Evolutionary conservation across 345 rosid genomes (phyloP), one percentile per base, ranked within the genome.

Genomic region (Cardamine resedifolia): DNA sequence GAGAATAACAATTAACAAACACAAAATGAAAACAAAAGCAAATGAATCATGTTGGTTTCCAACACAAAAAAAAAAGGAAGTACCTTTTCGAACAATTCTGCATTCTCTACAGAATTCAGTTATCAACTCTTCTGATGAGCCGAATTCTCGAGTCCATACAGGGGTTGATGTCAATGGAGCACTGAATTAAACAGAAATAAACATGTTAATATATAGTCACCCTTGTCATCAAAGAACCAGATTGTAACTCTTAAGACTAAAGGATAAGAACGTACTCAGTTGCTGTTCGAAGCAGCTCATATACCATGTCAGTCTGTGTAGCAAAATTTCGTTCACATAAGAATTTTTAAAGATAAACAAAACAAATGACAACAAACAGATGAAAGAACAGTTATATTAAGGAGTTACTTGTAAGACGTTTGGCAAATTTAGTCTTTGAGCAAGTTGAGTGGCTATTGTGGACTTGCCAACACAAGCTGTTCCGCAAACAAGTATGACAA

Each of bases 401-500:
- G 66, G 23, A 63, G 21, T 28, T 51, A 96, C 99, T 84, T 96
- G 98, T 68, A 96, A 86, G 73, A 96, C 99, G 81, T 96, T 96
- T 0, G 99, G 98, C 81, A 96, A 85, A 81, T 96, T 96, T 31
- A 96, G 86, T 87, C 98, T 83, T 63, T 96, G 99, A 53, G 99
- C 99, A 30, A 96, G 92, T 77, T 96, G 99, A 71, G 99, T 92
- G 7, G 99, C 98, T 70, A 92, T 86, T 28, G 99, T 96, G 18
- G 99, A 96, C 82, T 96, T 96, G 28, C 99, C 99, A 24, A 89
- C 98, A 76, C 99, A 92, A 21, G 97, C 98, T 52, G 99, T 90
- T 82, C 99, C 99, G 34, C 98, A 92, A 61, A 96, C 98, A 83
- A 96, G 99, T 68, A 96, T 96, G 24, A 96, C 96, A 68, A 96